A percentile compares a stretch with the other conserved stretches of the same genome.
Conservation (phyloP, 2,329 filamentous ascomycete genomes). For the Pseudogymnoascus destructans region DNA sequence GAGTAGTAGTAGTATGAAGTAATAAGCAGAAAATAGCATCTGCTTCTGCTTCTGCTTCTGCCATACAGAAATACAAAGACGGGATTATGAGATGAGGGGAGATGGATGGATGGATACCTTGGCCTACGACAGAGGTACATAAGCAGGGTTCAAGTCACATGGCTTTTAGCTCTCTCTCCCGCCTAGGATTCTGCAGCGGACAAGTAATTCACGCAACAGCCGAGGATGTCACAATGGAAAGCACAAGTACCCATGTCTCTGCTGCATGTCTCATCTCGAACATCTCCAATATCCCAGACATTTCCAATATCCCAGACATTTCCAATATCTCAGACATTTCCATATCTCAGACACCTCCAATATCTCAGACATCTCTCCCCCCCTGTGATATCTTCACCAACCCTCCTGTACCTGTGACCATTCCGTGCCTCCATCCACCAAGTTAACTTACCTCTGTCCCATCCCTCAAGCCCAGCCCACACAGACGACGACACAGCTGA, state of each 20-base stretch:
- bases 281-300: too few relatives aligned
- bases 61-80: too few relatives aligned
- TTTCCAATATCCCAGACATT: too few relatives aligned
- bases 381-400: neutral
- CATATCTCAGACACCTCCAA: too few relatives aligned
- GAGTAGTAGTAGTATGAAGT: too few relatives aligned
- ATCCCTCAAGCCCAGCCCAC: too few relatives aligned
- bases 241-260: constrained; percentile 10
- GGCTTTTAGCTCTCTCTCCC: neutral
- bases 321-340: too few relatives aligned
- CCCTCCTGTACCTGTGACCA: neutral
- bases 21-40: too few relatives aligned
- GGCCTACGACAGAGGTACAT: neutral
- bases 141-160: neutral
- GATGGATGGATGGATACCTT: neutral
- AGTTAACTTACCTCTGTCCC: neutral
- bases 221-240: neutral
- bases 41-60: too few relatives aligned
- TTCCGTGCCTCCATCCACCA: neutral
- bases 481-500: too few relatives aligned
- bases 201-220: neutral
- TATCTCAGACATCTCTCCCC: constrained; percentile 10
- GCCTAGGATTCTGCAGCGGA: neutral
- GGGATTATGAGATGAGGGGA: neutral
- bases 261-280: constrained; percentile 8